Evolutionary conservation across 805 yeast species (phyloP).

Genomic region (Brettanomyces anomalus): DNA sequence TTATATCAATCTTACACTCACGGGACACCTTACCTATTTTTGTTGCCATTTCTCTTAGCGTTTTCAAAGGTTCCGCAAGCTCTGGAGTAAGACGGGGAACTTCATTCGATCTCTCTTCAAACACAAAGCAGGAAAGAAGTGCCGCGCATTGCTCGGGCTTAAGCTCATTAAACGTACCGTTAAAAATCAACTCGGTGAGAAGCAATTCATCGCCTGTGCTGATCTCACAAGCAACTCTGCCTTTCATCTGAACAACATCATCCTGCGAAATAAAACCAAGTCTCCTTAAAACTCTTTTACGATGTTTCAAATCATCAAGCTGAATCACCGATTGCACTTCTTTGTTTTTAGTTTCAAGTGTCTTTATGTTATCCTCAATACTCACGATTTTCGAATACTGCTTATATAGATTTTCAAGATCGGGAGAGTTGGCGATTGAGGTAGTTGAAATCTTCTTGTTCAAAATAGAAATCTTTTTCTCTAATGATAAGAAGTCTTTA

Average conservation of each 20-base stretch:
- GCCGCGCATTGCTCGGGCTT: slow-evolving; percentile 90
- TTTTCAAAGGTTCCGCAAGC: slow-evolving; percentile 83
- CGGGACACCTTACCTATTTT: slow-evolving; percentile 82
- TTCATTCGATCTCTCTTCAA: slow-evolving; percentile 92
- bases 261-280: slow-evolving; percentile 79
- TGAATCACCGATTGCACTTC: slow-evolving; percentile 91
- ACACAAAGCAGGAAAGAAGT: slow-evolving; percentile 85
- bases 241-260: slow-evolving; percentile 92
- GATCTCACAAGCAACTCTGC: slow-evolving; percentile 87
- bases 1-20: slow-evolving; percentile 84
- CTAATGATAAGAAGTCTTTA: slow-evolving; percentile 58
- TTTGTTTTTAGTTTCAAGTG: slow-evolving; percentile 52
- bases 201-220: slow-evolving; percentile 82
- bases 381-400: slow-evolving; percentile 58
- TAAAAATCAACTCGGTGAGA: slow-evolving; percentile 86
- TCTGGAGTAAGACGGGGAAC: slow-evolving; percentile 81
- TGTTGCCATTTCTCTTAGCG: slow-evolving; percentile 83
- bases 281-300: slow-evolving; percentile 88
- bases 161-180: slow-evolving; percentile 87
- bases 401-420: slow-evolving; percentile 53
- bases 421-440: slow-evolving; percentile 55
- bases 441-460: slow-evolving; percentile 66
- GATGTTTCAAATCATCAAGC: slow-evolving; percentile 84
- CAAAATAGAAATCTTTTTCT: slow-evolving; percentile 74
- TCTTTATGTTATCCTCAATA: slow-evolving; percentile 48